Evolutionary conservation across 495 filamentous ascomycete genomes (phyloP).

Genomic region (Penicillium lagena): DNA sequence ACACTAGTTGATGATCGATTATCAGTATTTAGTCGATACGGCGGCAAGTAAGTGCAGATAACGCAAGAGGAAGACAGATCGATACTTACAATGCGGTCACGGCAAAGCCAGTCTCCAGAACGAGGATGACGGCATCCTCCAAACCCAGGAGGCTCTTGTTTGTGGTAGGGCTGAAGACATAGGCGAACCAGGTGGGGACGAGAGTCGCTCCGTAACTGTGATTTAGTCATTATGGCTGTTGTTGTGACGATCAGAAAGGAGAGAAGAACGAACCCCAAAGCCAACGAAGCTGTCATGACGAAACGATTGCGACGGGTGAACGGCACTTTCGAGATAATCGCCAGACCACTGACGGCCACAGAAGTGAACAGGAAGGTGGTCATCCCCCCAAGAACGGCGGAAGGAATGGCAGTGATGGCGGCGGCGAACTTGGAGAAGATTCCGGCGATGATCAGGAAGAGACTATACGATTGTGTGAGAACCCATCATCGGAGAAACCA

Average conservation of each 20-base stretch:
- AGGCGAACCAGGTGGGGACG: constrained; percentile 69
- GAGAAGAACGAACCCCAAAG: constrained; percentile 72
- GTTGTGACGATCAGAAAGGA: too few relatives aligned
- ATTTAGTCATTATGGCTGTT: too few relatives aligned
- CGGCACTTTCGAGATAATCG: constrained; percentile 70
- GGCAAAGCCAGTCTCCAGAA: constrained; percentile 65
- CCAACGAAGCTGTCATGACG: constrained; percentile 71
- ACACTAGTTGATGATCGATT: too few relatives aligned
- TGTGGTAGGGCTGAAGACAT: constrained; percentile 69
- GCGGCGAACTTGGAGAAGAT: constrained; percentile 93
- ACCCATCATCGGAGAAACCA: too few relatives aligned
- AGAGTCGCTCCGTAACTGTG: too few relatives aligned
- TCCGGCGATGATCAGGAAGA: constrained; percentile 84
- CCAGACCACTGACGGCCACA: constrained; percentile 79
- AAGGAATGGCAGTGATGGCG: constrained; percentile 73
- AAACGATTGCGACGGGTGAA: constrained; percentile 86
- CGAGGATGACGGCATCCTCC: constrained; percentile 71
- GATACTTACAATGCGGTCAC: constrained; percentile 72
- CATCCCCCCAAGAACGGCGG: constrained; percentile 82
- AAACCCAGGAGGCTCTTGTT: constrained; percentile 71
- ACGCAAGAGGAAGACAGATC: too few relatives aligned
- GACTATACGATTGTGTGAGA: too few relatives aligned
- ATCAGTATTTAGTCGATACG: too few relatives aligned
- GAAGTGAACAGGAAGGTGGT: constrained; percentile 85
- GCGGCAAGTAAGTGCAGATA: too few relatives aligned